These are phyloP conservation scores for Mrakia blollopis DNA, from an alignment of 768 basidiomycete species.

Conservation along the genomic window DNA sequence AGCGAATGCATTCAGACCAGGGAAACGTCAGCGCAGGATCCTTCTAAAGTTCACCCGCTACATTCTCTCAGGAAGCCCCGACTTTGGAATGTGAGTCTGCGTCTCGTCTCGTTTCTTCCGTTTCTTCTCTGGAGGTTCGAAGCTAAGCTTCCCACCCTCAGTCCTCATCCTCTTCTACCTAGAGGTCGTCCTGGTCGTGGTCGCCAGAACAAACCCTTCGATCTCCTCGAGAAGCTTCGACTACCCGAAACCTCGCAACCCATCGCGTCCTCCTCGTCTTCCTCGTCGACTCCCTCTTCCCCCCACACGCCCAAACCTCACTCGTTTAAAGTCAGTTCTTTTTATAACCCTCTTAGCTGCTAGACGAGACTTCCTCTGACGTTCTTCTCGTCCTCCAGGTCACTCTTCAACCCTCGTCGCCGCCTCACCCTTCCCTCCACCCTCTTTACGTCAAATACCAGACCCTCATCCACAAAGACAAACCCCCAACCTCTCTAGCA, in stretches of 20 bases:
- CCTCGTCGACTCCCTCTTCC: conserved; percentile 46
- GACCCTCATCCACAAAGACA: conserved; percentile 21
- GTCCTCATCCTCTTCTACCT: not conserved
- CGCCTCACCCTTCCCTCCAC: conserved; percentile 26
- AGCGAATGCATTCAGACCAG: not conserved
- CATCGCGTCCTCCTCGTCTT: not conserved
- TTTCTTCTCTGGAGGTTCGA: not conserved
- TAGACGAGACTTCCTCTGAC: too few species aligned
- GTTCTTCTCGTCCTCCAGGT: not conserved
- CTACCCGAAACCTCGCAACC: not conserved
- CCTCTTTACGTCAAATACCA: conserved; percentile 27
- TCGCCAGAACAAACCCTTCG: conserved; percentile 23
- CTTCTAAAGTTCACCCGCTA: not conserved
- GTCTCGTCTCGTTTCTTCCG: not conserved
- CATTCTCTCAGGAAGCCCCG: conserved; percentile 15
- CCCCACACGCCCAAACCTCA: conserved; percentile 59
- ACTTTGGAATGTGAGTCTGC: conserved; percentile 16
- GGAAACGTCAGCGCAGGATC: conserved; percentile 3
- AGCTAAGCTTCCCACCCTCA: not conserved
- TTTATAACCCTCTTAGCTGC: too few species aligned
- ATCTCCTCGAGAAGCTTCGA: conserved; percentile 8
- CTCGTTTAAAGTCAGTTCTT: conserved; percentile 42
- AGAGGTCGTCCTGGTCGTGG: conserved; percentile 17
- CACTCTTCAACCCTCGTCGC: conserved; percentile 25
- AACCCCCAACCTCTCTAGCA: conserved; percentile 4